These are phyloP conservation scores for Globisporangium okanoganense DNA, from an alignment of 352 stramenopile genomes.

Conservation along the genomic window DNA sequence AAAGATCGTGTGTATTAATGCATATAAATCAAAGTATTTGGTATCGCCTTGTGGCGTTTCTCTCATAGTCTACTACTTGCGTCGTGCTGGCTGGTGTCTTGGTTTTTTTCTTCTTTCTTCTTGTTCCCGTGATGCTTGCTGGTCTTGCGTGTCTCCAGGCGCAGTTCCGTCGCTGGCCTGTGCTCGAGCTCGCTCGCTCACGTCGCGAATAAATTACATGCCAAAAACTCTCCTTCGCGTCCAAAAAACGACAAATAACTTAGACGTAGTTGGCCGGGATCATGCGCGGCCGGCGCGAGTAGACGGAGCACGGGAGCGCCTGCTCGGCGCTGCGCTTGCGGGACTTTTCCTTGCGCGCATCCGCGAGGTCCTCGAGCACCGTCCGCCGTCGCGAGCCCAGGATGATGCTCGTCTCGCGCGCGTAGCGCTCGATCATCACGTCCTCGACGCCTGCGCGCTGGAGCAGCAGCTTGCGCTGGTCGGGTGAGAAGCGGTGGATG, in stretches of 20 bases:
- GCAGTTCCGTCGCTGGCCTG: not conserved
- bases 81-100: not conserved
- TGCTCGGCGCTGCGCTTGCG: constrained; percentile 48
- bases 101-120: not conserved
- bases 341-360: constrained; percentile 18
- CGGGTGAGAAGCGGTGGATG: constrained; percentile 37
- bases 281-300: constrained; percentile 54
- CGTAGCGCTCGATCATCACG: constrained; percentile 40
- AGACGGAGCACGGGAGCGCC: constrained; percentile 38
- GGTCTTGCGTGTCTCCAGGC: not conserved
- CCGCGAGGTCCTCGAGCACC: constrained; percentile 26
- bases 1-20: constrained; percentile 2
- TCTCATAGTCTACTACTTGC: constrained; percentile 9
- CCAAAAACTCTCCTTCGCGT: constrained; percentile 4
- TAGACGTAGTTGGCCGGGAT: constrained; percentile 65
- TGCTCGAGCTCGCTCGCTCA: not conserved
- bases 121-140: not conserved
- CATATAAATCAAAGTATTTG: constrained; percentile 8
- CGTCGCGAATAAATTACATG: constrained; percentile 15
- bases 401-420: constrained; percentile 46
- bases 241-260: constrained; percentile 8
- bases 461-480: constrained; percentile 33
- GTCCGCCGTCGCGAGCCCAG: constrained; percentile 32
- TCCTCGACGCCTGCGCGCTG: constrained; percentile 30
- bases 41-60: not conserved